phyloP scores from a whole-genome alignment of 305 asterid species.

The Fraxinus velutina region DNA sequence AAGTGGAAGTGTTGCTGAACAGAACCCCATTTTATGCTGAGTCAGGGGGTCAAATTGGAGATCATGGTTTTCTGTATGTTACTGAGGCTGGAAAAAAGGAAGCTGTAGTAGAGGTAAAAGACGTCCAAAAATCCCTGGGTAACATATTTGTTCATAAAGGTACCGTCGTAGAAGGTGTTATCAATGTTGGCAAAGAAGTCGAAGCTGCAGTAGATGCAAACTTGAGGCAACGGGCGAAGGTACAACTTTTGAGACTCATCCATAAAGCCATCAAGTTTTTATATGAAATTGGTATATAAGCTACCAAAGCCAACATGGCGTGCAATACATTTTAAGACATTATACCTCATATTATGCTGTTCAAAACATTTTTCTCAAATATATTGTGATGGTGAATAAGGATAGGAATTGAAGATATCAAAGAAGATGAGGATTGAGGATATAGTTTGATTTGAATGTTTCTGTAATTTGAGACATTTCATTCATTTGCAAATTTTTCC shows the following conservation, averaged over 20 bases:
- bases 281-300: conserved; percentile 5
- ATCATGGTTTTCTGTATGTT: conserved; percentile 58
- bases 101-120: conserved; percentile 63
- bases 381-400: not conserved
- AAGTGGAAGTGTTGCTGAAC: conserved; percentile 78
- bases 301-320: not conserved
- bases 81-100: conserved; percentile 41
- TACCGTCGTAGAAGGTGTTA: conserved; percentile 57
- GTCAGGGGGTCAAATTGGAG: conserved; percentile 97
- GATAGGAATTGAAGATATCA: not conserved
- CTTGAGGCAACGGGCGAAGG: conserved; percentile 90
- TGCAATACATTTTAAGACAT: not conserved
- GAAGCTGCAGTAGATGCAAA: conserved; percentile 84
- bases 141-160: conserved; percentile 87
- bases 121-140: conserved; percentile 75
- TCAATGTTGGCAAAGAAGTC: conserved; percentile 69
- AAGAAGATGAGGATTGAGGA: not conserved
- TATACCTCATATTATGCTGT: not conserved
- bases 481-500: conserved; percentile 16
- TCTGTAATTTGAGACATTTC: not conserved
- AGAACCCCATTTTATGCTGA: conserved; percentile 95
- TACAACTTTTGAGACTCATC: conserved; percentile 18
- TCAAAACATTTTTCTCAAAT: not conserved
- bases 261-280: conserved; percentile 12
- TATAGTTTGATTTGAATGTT: not conserved